Conservation (phyloP, 179 eudicot species). For the Nepenthes alata region DNA sequence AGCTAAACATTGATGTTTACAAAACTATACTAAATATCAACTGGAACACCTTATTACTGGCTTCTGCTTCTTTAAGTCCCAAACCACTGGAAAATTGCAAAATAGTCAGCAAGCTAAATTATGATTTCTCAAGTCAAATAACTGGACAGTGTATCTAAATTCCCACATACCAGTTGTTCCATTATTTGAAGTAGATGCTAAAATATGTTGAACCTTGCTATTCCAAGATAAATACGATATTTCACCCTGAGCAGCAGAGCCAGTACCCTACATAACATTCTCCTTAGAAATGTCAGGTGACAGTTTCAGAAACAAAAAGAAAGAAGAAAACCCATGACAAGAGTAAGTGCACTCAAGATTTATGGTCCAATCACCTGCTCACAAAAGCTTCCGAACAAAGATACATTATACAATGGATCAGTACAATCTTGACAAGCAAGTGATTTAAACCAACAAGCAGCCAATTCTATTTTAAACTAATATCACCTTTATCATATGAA, state of each 20-base stretch:
- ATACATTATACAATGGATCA: too few species aligned
- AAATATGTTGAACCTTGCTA: slow-evolving; percentile 78
- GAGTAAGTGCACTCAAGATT: neutral
- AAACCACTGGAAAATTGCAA: slow-evolving; percentile 48
- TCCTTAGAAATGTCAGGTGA: slow-evolving; percentile 5
- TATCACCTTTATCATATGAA: too few species aligned
- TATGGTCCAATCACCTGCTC: too few species aligned
- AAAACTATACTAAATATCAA: neutral
- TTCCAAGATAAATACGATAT: slow-evolving; percentile 95
- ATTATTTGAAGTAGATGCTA: slow-evolving; percentile 87
- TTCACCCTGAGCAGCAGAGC: slow-evolving; percentile 86
- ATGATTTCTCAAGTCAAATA: neutral
- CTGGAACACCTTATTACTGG: slow-evolving; percentile 71
- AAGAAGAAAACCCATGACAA: neutral
- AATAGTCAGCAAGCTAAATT: slow-evolving; percentile 2
- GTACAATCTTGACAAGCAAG: too few species aligned
- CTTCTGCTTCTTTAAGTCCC: slow-evolving; percentile 97
- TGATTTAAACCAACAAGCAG: too few species aligned
- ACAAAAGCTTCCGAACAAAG: too few species aligned
- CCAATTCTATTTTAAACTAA: too few species aligned
- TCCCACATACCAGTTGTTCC: slow-evolving; percentile 65
- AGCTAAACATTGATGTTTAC: neutral
- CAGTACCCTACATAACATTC: slow-evolving; percentile 57
- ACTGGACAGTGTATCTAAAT: neutral
- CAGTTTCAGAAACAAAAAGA: neutral